phyloP scores from a whole-genome alignment of 352 stramenopile species.

The Phytophthora kernoviae region DNA sequence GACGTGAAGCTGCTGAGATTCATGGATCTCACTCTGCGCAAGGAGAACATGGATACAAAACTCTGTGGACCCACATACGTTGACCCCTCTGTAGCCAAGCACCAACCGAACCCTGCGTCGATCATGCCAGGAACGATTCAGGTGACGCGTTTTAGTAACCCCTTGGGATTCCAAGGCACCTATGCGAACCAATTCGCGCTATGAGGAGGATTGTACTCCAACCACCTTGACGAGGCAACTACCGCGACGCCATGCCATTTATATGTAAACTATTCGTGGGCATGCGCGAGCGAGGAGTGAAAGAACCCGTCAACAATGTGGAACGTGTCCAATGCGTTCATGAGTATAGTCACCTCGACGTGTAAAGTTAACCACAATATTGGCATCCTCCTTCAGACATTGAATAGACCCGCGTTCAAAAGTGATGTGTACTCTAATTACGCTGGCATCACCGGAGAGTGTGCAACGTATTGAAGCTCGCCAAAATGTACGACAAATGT shows the following conservation, averaged over 20 bases:
- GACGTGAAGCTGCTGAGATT: slow-evolving; percentile 66
- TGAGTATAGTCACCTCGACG: slow-evolving; percentile 18
- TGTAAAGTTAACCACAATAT: neutral
- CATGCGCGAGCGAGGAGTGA: slow-evolving; percentile 6
- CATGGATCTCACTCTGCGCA: slow-evolving; percentile 53
- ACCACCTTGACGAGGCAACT: neutral
- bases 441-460: too few relatives aligned
- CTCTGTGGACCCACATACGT: slow-evolving; percentile 16
- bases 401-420: neutral
- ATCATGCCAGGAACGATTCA: slow-evolving; percentile 27
- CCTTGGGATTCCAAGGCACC: slow-evolving; percentile 33
- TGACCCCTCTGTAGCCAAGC: slow-evolving; percentile 15
- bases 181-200: slow-evolving; percentile 37
- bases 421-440: too few relatives aligned
- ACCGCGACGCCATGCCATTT: slow-evolving; percentile 1
- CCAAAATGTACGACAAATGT: too few relatives aligned
- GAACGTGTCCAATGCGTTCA: slow-evolving; percentile 10
- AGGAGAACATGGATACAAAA: slow-evolving; percentile 30
- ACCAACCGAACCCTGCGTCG: slow-evolving; percentile 18
- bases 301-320: slow-evolving; percentile 4
- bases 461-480: too few relatives aligned
- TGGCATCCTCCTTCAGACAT: neutral
- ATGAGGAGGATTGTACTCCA: slow-evolving; percentile 3
- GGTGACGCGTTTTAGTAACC: slow-evolving; percentile 35
- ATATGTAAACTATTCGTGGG: slow-evolving; percentile 25